Conservation (phyloP, 2,329 filamentous ascomycete species). For the Epichloe baconii region DNA sequence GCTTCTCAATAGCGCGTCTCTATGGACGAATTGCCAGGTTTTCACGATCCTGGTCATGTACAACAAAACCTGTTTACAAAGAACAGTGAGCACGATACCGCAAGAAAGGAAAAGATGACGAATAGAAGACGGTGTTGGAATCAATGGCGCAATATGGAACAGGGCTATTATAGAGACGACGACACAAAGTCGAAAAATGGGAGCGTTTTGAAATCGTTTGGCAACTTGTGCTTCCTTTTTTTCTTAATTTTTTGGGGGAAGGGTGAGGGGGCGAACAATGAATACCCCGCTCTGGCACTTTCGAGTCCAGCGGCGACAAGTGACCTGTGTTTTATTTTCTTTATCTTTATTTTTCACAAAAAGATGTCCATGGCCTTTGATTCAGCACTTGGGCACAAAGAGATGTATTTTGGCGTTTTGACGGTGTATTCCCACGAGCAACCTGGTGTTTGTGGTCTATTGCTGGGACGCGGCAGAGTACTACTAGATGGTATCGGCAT, state of each 20-base stretch:
- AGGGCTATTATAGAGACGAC: not conserved
- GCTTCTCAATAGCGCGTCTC: not conserved
- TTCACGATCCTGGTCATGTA: conserved; percentile 2
- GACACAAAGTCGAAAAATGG: not conserved
- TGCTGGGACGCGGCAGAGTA: no score
- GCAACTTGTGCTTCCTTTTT: not conserved
- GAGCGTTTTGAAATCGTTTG: not conserved
- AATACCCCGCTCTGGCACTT: conserved; percentile 6
- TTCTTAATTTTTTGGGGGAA: not conserved
- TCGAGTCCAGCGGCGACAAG: conserved; percentile 1
- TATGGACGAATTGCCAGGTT: not conserved
- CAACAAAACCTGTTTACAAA: not conserved
- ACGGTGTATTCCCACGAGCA: no score
- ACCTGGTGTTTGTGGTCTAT: no score
- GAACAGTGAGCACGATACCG: not conserved
- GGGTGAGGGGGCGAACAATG: not conserved
- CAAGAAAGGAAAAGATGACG: not conserved
- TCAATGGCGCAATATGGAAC: not conserved
- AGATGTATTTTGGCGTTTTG: no score
- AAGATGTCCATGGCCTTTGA: no score
- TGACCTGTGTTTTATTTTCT: not conserved
- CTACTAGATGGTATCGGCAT: no score
- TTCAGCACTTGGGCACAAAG: no score
- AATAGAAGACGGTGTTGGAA: not conserved
- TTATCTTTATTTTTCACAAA: no score